phyloP scores from a whole-genome alignment of 345 rosid genomes.

The Aquilaria malaccensis region DNA sequence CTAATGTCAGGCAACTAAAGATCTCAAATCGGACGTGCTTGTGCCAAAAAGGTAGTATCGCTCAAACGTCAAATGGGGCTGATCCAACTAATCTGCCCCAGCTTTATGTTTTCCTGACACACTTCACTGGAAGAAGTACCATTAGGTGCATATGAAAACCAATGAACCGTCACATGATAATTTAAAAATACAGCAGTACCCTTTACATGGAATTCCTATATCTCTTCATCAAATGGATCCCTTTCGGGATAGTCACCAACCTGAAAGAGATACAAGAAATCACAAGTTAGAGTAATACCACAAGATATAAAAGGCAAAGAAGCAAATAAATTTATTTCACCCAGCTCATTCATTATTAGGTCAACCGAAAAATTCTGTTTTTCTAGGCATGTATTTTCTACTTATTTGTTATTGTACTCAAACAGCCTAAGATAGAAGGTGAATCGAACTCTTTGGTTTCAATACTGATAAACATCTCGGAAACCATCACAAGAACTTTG shows the following conservation, averaged over 20 bases:
- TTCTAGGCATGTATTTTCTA: neutral
- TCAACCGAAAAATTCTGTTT: neutral
- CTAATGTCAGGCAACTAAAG: no score
- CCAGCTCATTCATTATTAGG: neutral
- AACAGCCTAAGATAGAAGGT: neutral
- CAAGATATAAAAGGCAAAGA: neutral
- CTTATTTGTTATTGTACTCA: neutral
- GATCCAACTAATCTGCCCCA: no score
- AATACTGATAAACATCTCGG: neutral
- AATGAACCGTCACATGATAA: no score
- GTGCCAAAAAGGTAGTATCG: no score
- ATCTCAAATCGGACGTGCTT: no score
- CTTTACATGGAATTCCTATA: no score
- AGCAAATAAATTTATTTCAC: neutral
- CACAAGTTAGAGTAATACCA: neutral
- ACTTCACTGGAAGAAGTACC: no score
- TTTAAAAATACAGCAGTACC: no score
- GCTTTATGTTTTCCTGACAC: no score
- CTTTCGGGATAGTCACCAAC: constrained; percentile 89
- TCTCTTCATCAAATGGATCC: constrained; percentile 71
- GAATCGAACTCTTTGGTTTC: neutral
- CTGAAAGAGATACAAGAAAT: constrained; percentile 28
- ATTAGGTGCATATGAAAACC: no score
- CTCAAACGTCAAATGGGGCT: no score
- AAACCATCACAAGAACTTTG: no score